Percentiles rank a stretch among this genome's conserved stretches.
phyloP scores from a whole-genome alignment of 352 stramenopile genomes.

The Phytopythium delawarense region DNA sequence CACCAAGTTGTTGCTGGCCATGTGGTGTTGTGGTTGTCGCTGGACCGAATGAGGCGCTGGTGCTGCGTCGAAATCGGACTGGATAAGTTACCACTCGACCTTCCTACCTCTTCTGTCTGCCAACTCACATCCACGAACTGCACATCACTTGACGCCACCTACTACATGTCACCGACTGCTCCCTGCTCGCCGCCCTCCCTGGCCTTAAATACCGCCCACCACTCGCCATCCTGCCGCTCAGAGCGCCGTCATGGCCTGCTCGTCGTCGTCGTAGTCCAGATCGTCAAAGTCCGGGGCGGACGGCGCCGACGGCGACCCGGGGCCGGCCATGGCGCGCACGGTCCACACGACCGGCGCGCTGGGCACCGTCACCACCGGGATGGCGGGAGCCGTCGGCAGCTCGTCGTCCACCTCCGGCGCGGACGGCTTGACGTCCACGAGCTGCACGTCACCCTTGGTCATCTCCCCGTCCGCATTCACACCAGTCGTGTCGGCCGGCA shows the following conservation, averaged over 20 bases:
- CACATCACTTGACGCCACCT: not conserved
- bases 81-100: not conserved
- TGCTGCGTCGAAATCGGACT: too few species aligned
- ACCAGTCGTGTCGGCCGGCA: conserved; percentile 29
- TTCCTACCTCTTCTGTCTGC: not conserved
- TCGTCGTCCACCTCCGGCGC: conserved; percentile 21
- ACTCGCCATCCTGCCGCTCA: conserved; percentile 6
- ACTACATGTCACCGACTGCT: not conserved
- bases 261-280: conserved; percentile 13
- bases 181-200: not conserved
- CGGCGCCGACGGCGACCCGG: conserved; percentile 22
- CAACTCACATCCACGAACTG: not conserved
- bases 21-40: too few species aligned
- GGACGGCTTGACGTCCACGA: conserved; percentile 35
- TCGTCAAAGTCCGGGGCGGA: conserved; percentile 30
- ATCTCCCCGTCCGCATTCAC: conserved; percentile 1
- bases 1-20: too few species aligned
- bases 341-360: conserved; percentile 18
- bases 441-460: conserved; percentile 34
- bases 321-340: conserved; percentile 22
- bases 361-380: conserved; percentile 23
- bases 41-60: too few species aligned
- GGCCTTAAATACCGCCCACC: conserved; percentile 13
- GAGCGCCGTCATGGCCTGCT: conserved; percentile 20
- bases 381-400: conserved; percentile 20